phyloP scores from a whole-genome alignment of 208 protist species.

The Crithidia sp. region DNA sequence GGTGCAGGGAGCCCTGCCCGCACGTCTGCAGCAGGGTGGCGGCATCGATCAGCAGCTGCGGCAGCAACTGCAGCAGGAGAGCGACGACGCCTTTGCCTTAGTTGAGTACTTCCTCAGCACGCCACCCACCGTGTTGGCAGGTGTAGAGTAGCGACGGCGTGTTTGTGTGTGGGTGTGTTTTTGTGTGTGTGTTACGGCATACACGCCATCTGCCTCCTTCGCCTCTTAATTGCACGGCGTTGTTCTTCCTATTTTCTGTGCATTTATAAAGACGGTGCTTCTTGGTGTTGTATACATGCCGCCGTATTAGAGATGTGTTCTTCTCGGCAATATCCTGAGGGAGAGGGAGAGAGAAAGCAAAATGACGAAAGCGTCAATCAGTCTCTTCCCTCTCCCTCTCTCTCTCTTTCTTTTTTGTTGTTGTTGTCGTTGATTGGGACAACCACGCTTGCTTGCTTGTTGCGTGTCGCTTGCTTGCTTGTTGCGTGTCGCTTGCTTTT shows the following conservation, averaged over 20 bases:
- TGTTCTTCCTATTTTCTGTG: neutral
- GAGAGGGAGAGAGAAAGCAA: too few species aligned
- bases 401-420: neutral
- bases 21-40: constrained; percentile 47
- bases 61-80: constrained; percentile 71
- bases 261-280: neutral
- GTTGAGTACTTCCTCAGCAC: constrained; percentile 80
- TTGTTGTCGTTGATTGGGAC: too few species aligned
- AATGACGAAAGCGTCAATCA: too few species aligned
- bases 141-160: constrained; percentile 7
- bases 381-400: neutral
- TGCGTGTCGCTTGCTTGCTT: too few species aligned
- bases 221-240: neutral
- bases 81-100: constrained; percentile 64
- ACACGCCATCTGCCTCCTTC: neutral
- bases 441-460: too few species aligned
- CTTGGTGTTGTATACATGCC: too few species aligned
- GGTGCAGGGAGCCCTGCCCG: constrained; percentile 31
- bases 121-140: constrained; percentile 49
- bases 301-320: too few species aligned
- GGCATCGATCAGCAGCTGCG: constrained; percentile 65
- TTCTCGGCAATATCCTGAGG: too few species aligned
- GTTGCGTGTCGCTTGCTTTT: neutral
- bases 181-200: neutral
- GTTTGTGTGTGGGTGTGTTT: too few species aligned